Evolutionary conservation across 768 basidiomycete genomes (phyloP).

Genomic region (Termitomyces heimii): DNA sequence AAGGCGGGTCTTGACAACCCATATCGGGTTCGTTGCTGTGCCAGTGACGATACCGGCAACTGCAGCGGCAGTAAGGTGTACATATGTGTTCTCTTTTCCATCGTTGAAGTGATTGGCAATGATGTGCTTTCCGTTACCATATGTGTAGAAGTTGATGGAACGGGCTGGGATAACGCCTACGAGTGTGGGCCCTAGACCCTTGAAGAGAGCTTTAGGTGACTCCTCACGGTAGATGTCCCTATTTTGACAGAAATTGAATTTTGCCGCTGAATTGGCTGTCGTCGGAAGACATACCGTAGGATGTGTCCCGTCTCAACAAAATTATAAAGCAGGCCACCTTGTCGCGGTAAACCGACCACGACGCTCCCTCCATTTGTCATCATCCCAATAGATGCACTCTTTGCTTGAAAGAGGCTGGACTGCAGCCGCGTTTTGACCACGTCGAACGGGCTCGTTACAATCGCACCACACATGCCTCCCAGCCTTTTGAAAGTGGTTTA

Average conservation of each 20-base stretch:
- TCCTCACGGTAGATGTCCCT: constrained; percentile 89
- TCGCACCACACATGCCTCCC: constrained; percentile 96
- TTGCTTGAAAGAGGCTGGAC: constrained; percentile 69
- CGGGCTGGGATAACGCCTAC: constrained; percentile 95
- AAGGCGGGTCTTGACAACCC: constrained; percentile 97
- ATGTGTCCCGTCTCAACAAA: constrained; percentile 95
- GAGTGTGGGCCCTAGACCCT: constrained; percentile 89
- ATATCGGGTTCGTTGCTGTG: constrained; percentile 94
- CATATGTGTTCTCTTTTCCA: constrained; percentile 73
- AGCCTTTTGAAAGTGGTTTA: constrained; percentile 42
- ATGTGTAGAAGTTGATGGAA: constrained; percentile 97
- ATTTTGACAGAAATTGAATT: neutral
- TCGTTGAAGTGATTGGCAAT: constrained; percentile 80
- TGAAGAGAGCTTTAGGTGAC: constrained; percentile 86
- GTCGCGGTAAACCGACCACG: constrained; percentile 31
- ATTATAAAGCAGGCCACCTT: constrained; percentile 70
- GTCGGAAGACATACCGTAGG: constrained; percentile 48
- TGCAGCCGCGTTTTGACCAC: constrained; percentile 97
- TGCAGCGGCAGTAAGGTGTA: constrained; percentile 85
- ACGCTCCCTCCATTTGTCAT: constrained; percentile 30
- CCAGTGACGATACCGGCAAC: constrained; percentile 83
- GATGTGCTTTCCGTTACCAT: constrained; percentile 92
- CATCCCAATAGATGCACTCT: constrained; percentile 32
- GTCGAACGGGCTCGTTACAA: constrained; percentile 96
- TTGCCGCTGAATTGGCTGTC: neutral